Evolutionary conservation across 2,329 filamentous ascomycete genomes (phyloP), one percentile per base, ranked within the genome.

Genomic region (Lachnellula hyalina): DNA sequence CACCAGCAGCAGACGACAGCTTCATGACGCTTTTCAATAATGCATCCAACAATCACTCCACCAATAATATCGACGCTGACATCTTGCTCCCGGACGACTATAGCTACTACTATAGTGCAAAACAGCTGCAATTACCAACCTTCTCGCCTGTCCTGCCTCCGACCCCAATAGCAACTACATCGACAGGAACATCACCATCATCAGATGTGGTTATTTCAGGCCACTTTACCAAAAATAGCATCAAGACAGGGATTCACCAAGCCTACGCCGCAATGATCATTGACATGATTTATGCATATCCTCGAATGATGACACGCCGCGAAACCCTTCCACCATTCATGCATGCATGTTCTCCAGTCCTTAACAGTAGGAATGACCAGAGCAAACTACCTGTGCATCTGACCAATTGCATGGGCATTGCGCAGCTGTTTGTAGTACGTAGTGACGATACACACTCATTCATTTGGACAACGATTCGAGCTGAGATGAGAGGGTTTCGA

Each of bases 251-350:
- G 52, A 12, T 28, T 41, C 14, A 41, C 15, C 51, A 53, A 11
- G 19, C 42, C 15, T 54, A 28, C 45, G 52, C 55, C 47, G 41
- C 52, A n/a, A 14, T 54, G 45, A 50, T 58, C 19, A 52, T 57
- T 23, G 48, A 57, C 15, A 47, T 41, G 4, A 32, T 64, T 17
- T 52, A 61, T 11, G 53, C 63, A 2, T 62, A 61, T 34, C 65
- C 65, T 12, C 49, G 42, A 25, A 65, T 62, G 65, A 65, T 67
- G 62, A 47, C 60, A 12, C 61, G 64, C 17, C 55, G 62, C 36
- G 61, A 67, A 53, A 66, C 65, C 1, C 54, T 66, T 21, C 64
- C 65, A 32, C 59, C 56, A 11, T 66, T 66, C 44, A 66, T 67
- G 25, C 65, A 67, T 54, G 15, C 51, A 45, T 19, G 21, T 21